Base-by-base conservation (phyloP, 2,329 filamentous ascomycete species). In the Trichoderma koningiopsis region DNA sequence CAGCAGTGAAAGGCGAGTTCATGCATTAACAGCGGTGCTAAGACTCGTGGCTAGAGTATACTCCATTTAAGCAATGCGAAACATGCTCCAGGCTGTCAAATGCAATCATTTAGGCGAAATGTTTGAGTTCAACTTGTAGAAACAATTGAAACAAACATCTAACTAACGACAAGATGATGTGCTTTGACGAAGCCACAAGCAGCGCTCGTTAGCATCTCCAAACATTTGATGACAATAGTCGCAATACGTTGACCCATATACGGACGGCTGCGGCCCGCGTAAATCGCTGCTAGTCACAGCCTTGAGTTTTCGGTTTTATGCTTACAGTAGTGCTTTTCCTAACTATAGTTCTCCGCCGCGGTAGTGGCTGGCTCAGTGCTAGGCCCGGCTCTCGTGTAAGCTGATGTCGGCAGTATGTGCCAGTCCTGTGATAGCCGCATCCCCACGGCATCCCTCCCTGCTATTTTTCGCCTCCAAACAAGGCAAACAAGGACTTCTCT, bases 231-330 rank as follows among this genome's bases (percentile, higher is more conserved):
- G 16, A 11, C 27, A 11, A n/a, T 22, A 13, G 22, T 2, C 33
- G 19, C 49, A 22, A 49, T 43, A 19, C 56, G n/a, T 40, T 24
- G 33, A 64, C 33, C 49, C 61, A 56, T 64, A 10, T 22, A 33
- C 24, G 24, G 47, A 56, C 61, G 61, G 61, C 49, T 64, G 24
- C 61, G 61, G 61, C 49, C 61, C 61, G 60, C 43, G 47, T 24
- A 13, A 24, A 49, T 14, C 27, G 13, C 33, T 33, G 22, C 37
- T 55, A 35, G 49, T 56, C 16, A n/a, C 37, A 27, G 33, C 33
- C 33, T 33, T 33, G 8, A 11, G 10, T 11, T 11, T 33, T 33
- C 33, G 22, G 14, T 37, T 52, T 64, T 40, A 31, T 64, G 33
- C 61, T 64, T 35, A 35, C 5, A 6, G 10, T 56, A 22, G 24